Conservation (phyloP, 345 rosid species). For the Bruguiera sexangula region DNA sequence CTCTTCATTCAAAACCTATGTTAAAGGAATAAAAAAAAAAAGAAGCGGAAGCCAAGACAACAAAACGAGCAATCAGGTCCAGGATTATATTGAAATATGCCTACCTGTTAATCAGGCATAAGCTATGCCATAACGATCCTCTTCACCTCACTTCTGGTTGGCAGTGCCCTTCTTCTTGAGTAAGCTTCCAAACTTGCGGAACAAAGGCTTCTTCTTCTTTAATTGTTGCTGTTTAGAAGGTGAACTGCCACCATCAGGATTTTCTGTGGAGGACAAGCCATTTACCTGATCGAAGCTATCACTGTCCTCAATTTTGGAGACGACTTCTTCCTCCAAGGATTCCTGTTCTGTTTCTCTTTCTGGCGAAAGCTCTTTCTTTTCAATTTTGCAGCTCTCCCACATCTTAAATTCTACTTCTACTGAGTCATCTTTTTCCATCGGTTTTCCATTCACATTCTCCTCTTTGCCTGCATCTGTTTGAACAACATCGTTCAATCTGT, state of each 20-base stretch:
- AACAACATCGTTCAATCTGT: slow-evolving; percentile 25
- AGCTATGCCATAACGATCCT: slow-evolving; percentile 20
- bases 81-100: slow-evolving; percentile 28
- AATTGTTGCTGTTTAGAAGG: slow-evolving; percentile 57
- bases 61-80: slow-evolving; percentile 33
- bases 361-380: slow-evolving; percentile 88
- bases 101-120: slow-evolving; percentile 25
- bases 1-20: slow-evolving; percentile 38
- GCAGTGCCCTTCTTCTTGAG: slow-evolving; percentile 82
- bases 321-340: slow-evolving; percentile 71
- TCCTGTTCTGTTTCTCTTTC: slow-evolving; percentile 68
- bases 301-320: slow-evolving; percentile 54
- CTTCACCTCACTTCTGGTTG: slow-evolving; percentile 53
- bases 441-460: slow-evolving; percentile 47
- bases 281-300: slow-evolving; percentile 64
- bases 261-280: slow-evolving; percentile 56
- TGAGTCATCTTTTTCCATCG: slow-evolving; percentile 53
- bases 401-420: slow-evolving; percentile 72
- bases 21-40: neutral
- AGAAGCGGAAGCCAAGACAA: slow-evolving; percentile 27
- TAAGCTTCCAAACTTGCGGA: slow-evolving; percentile 84
- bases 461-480: slow-evolving; percentile 29
- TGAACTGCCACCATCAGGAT: slow-evolving; percentile 42
- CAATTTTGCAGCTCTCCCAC: slow-evolving; percentile 99
- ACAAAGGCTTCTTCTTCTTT: slow-evolving; percentile 91